These are phyloP conservation scores for Globisporangium irregulare DNA, from an alignment of 352 stramenopile genomes.

Conservation along the genomic window DNA sequence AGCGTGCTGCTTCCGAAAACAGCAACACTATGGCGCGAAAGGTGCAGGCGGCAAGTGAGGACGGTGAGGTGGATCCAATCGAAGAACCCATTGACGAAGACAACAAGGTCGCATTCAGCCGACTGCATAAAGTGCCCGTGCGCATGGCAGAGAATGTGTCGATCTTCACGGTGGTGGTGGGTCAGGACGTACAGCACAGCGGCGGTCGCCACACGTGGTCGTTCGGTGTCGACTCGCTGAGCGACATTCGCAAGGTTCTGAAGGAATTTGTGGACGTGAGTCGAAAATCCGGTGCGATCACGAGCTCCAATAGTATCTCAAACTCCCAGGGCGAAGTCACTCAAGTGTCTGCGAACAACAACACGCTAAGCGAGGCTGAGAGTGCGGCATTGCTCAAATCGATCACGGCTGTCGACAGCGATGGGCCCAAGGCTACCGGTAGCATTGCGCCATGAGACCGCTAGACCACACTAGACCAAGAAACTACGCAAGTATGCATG, in stretches of 20 bases:
- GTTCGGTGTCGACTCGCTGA: slow-evolving; percentile 66
- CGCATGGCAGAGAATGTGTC: slow-evolving; percentile 60
- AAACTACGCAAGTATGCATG: not conserved
- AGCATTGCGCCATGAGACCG: slow-evolving; percentile 1
- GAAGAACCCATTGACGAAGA: slow-evolving; percentile 54
- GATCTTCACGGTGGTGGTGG: slow-evolving; percentile 70
- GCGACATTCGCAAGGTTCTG: slow-evolving; percentile 64
- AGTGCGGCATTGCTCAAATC: slow-evolving; percentile 4
- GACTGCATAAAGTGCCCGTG: slow-evolving; percentile 71
- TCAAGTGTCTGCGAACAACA: not conserved
- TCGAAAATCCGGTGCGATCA: slow-evolving; percentile 28
- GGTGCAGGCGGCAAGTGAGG: slow-evolving; percentile 29
- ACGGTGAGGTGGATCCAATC: slow-evolving; percentile 41
- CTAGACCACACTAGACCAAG: not conserved
- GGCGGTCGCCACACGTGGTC: slow-evolving; percentile 48
- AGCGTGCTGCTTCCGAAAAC: slow-evolving; percentile 8
- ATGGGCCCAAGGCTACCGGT: not conserved
- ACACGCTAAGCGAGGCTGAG: slow-evolving; percentile 11
- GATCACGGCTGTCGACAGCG: not conserved
- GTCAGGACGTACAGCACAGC: slow-evolving; percentile 64
- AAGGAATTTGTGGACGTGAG: slow-evolving; percentile 70
- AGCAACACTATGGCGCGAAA: slow-evolving; percentile 11
- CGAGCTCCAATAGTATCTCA: not conserved
- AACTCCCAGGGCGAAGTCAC: not conserved
- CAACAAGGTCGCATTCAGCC: slow-evolving; percentile 78